Evolutionary conservation across 352 stramenopile genomes (phyloP).

Genomic region (Phytophthora sp.): DNA sequence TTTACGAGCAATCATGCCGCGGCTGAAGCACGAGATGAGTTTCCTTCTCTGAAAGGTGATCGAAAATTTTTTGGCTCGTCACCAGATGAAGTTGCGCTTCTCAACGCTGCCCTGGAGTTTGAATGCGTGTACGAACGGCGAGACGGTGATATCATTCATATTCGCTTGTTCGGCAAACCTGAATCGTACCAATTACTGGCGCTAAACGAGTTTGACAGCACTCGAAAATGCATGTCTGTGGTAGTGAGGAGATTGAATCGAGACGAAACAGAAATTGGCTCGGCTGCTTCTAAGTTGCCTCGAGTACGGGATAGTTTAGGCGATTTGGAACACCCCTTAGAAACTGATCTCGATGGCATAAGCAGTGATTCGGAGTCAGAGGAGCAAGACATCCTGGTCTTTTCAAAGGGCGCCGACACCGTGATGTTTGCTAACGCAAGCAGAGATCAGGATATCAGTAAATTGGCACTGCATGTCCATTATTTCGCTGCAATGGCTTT

Average conservation of each 20-base stretch:
- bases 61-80: conserved; percentile 80
- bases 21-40: conserved; percentile 33
- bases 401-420: conserved; percentile 90
- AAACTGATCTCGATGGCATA: conserved; percentile 25
- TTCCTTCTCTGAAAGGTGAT: conserved; percentile 38
- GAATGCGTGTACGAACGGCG: conserved; percentile 82
- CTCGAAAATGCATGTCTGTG: conserved; percentile 87
- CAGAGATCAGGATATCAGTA: conserved; percentile 77
- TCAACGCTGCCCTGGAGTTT: conserved; percentile 83
- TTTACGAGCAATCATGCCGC: conserved; percentile 28
- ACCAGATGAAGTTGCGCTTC: conserved; percentile 80
- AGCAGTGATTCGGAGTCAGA: conserved; percentile 26
- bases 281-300: conserved; percentile 1
- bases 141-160: conserved; percentile 76
- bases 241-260: conserved; percentile 61
- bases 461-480: conserved; percentile 81
- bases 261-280: background rate
- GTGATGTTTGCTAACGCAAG: conserved; percentile 87
- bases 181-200: conserved; percentile 82
- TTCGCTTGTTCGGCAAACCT: conserved; percentile 75
- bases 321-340: conserved; percentile 35
- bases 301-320: conserved; percentile 26
- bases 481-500: conserved; percentile 90
- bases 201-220: conserved; percentile 89
- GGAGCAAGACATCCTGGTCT: conserved; percentile 74